Evolutionary conservation across 768 basidiomycete species (phyloP), one percentile per base, ranked within the genome.

Genomic region (Naganishia vaughanmartiniae): DNA sequence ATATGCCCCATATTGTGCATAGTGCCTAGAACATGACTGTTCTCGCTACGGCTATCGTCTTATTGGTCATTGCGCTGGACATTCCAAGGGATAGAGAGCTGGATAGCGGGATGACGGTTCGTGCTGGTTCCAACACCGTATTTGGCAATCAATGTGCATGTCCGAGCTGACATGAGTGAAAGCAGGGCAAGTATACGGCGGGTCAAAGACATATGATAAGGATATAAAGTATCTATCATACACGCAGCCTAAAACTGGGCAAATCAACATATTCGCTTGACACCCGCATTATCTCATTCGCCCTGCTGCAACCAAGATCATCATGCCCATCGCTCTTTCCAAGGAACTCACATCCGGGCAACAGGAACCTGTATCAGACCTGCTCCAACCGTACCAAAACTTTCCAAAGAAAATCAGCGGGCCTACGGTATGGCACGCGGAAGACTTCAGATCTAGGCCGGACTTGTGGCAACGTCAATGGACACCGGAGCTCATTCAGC

Each of bases 361-460:
- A 53, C 73, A 74, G 63, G 74, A 74, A 26, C 75, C 75, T 9
- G 60, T 75, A 4, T 57, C 71, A 26, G 66, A 71, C 10, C 70
- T 76, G 7, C 66, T 81, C 46, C 72, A 70, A 31, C 73, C 79
- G 5, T 80, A 79, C 71, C 30, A 45, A 12, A 69, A 55, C 15
- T 79, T 78, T 54, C 78, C 79, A 12, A 72, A 71, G 54, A 60
- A 72, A n/a, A 69, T 80, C 42, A 67, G 36, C 7, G 79, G 80
- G 12, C 73, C 69, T 9, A 78, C 80, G 1, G 74, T 80, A 21
- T 81, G 80, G 80, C 66, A 60, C 26, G 69, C 72, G 7, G 76
- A 79, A 42, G 77, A 79, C 42, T 78, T 67, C 53, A 39, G 70
- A 42, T 57, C 72, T 10, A 57, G 70, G 28, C 74, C 74, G 2